Evolutionary conservation across 2,329 filamentous ascomycete genomes (phyloP), one percentile per base, ranked within the genome.

Genomic region (Arthrobotrys musiformis): DNA sequence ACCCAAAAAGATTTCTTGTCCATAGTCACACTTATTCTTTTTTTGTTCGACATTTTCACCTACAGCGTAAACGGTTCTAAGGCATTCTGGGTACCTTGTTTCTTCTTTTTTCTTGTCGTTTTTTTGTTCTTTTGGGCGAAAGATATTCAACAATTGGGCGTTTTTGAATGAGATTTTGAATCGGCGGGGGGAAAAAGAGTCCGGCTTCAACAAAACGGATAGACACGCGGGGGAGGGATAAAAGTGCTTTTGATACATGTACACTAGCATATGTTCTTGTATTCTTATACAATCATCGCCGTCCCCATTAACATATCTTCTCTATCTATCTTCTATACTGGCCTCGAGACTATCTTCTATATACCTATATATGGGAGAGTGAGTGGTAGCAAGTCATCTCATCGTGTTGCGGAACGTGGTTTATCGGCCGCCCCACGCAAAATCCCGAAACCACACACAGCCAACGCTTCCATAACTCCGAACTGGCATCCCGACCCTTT

Each of bases 161-260:
- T 76, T 67, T 61, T 35, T 48, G 6, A 33, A 68, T 42, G 56
- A 42, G 50, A n/a, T 50, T 40, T 28, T 30, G 24, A 42, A 24
- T n/a, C 13, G 33, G 37, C 15, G 22, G 67, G 42, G 24, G 66
- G 28, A 35, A 22, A n/a, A 67, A 40, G 7, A 42, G 22, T 64
- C 70, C 63, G 70, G 70, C 46, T 70, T 76, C 72, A 76, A 76
- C 72, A 76, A 76, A 66, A 56, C 64, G 64, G 72, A 75, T 69
- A 58, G 48, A 58, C n/a, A 35, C n/a, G n/a, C n/a, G n/a, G 33
- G 22, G 9, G n/a, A 26, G 9, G 19, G 17, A 30, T 24, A 37
- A 69, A 60, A 52, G 22, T 48, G 30, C 60, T 40, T 58, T 58
- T 58, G 30, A 64, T 48, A 50, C 42, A 67, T 67, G 44, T 40